These are phyloP conservation scores for Scleromitrula shiraiana DNA, from an alignment of 2,329 filamentous ascomycete genomes.

Conservation along the genomic window DNA sequence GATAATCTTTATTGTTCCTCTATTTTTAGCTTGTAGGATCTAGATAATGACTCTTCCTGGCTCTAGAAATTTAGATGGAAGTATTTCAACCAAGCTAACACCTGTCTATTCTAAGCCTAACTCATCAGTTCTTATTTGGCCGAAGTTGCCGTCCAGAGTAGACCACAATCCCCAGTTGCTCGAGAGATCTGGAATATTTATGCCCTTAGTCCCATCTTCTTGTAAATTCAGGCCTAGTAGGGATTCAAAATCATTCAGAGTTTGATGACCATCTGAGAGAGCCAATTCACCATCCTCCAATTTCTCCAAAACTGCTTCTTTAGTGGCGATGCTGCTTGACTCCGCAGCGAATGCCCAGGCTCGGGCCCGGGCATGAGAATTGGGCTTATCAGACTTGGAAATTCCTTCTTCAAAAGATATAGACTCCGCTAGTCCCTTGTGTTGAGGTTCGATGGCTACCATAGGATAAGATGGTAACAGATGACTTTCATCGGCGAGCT, in stretches of 20 bases:
- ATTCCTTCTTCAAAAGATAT: constrained; percentile 40
- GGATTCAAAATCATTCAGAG: constrained; percentile 41
- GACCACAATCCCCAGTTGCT: constrained; percentile 24
- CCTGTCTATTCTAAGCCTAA: neutral
- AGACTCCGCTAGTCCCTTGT: constrained; percentile 26
- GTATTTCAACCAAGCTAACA: too few species aligned
- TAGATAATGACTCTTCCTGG: too few species aligned
- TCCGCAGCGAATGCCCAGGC: constrained; percentile 55
- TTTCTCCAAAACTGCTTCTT: constrained; percentile 51
- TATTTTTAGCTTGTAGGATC: too few species aligned
- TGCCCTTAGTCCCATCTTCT: neutral
- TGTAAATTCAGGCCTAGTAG: constrained; percentile 35
- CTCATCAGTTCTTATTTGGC: constrained; percentile 23
- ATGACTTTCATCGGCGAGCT: constrained; percentile 54
- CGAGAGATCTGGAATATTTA: neutral
- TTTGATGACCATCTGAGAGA: constrained; percentile 43
- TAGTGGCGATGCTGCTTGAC: constrained; percentile 49
- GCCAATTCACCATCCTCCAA: constrained; percentile 51
- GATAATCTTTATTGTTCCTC: too few species aligned
- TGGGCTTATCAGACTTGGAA: constrained; percentile 32
- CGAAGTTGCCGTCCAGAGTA: constrained; percentile 26
- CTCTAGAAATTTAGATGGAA: too few species aligned
- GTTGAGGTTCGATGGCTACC: constrained; percentile 26
- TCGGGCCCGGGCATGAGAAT: constrained; percentile 38
- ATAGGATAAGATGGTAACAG: constrained; percentile 46